Conservation (phyloP, 2,329 filamentous ascomycete genomes). For the Grosmannia penicillata region DNA sequence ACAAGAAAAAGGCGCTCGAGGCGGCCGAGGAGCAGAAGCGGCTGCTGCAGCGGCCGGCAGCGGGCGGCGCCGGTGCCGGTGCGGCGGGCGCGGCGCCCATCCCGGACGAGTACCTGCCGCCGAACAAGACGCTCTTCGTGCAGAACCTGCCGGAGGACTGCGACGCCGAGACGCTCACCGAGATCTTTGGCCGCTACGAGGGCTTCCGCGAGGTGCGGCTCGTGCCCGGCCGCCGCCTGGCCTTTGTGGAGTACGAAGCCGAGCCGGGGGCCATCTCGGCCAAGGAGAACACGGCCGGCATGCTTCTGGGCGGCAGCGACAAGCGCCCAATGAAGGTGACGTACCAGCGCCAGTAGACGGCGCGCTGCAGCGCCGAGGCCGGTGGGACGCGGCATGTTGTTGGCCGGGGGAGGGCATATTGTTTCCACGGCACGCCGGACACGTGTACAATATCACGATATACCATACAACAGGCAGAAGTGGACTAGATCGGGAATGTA, state of each 20-base stretch:
- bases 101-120: conserved; percentile 94
- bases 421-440: conserved; percentile 9
- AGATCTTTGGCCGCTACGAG: conserved; percentile 77
- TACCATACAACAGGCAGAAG: conserved; percentile 1
- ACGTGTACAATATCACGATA: too few species aligned
- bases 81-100: conserved; percentile 27
- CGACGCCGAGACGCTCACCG: conserved; percentile 63
- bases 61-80: conserved; percentile 26
- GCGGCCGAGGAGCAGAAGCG: conserved; percentile 65
- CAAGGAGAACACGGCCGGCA: conserved; percentile 83
- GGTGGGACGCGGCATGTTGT: too few species aligned
- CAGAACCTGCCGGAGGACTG: conserved; percentile 84
- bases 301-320: conserved; percentile 49
- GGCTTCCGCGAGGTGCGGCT: conserved; percentile 86
- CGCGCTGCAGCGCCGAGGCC: too few species aligned
- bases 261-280: conserved; percentile 82
- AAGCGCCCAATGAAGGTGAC: conserved; percentile 77
- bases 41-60: conserved; percentile 15
- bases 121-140: conserved; percentile 92
- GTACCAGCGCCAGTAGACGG: conserved; percentile 69
- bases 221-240: conserved; percentile 80
- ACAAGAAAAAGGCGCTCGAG: conserved; percentile 69
- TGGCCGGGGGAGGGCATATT: too few species aligned
- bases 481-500: neutral
- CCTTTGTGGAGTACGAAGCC: conserved; percentile 91